phyloP scores from a whole-genome alignment of 2,329 filamentous ascomycete genomes.

The Cercospora sojina region DNA sequence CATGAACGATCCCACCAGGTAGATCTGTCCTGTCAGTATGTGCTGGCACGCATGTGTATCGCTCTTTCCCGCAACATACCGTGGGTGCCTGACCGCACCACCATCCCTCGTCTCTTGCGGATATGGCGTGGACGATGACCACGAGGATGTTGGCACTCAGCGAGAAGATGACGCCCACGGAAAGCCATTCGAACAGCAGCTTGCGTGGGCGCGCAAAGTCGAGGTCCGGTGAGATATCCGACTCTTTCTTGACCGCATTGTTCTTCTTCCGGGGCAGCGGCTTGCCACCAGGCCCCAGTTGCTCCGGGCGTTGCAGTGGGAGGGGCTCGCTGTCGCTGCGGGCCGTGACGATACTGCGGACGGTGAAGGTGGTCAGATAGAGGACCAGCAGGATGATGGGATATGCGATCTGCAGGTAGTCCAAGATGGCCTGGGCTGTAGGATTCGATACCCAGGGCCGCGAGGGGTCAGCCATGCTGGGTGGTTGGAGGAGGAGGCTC shows the following conservation, averaged over 20 bases:
- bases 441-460: conserved; percentile 40
- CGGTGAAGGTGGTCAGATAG: conserved; percentile 62
- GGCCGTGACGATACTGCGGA: conserved; percentile 58
- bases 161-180: conserved; percentile 67
- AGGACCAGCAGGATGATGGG: conserved; percentile 64
- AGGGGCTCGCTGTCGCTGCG: conserved; percentile 48
- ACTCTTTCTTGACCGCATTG: conserved; percentile 56
- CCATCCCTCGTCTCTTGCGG: conserved; percentile 64
- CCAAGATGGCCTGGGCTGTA: conserved; percentile 46
- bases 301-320: conserved; percentile 37
- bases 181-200: conserved; percentile 72
- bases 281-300: conserved; percentile 82
- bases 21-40: conserved; percentile 61
- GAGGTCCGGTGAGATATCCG: conserved; percentile 45
- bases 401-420: conserved; percentile 57
- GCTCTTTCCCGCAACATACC: conserved; percentile 52
- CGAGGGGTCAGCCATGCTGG: conserved; percentile 20
- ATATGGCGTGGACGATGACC: conserved; percentile 72
- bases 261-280: conserved; percentile 68
- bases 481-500: neutral
- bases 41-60: conserved; percentile 2
- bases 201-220: conserved; percentile 68
- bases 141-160: conserved; percentile 73
- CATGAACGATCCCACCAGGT: conserved; percentile 80
- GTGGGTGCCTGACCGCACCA: conserved; percentile 79